Base-by-base conservation (phyloP, 2,329 filamentous ascomycete genomes). In the Fusarium anguioides region DNA sequence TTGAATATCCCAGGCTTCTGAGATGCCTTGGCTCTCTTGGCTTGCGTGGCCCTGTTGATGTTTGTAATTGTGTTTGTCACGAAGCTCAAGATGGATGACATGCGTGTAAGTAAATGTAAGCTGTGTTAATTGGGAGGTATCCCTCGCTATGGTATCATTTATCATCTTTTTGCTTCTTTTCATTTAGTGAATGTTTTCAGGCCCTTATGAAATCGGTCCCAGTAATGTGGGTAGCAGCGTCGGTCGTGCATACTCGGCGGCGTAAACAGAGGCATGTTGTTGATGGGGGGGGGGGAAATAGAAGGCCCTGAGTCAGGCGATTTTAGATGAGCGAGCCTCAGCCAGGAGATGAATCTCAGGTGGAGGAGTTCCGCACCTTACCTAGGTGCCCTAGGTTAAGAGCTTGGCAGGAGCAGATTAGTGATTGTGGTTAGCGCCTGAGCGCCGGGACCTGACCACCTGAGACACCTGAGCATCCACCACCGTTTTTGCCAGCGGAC, bases 391-490 rank as follows among this genome's bases (percentile, higher is more conserved):
- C 17, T n/a, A 26, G 29, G 35, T n/a, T 18, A 15, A 24, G 26
- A 40, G n/a, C 54, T 39, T 36, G 41, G 21, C 26, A 57, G 33
- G 29, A 57, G 37, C n/a, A 14, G 36, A 27, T 20, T 31, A 52
- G 48, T 31, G 17, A 35, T 36, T 42, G 40, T 45, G 31, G 33
- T 46, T 51, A 56, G 55, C 35, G 59, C 52, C 58, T 26, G 48
- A 44, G 42, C 59, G 37, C 44, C 29, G 35, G 41, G 24, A 14
- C 37, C 41, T 45, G 37, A 27, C 52, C 52, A 17, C 66, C 66
- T 69, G 66, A 69, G 62, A 69, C 66, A 59, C 45, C 66, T 69
- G 62, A 69, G 35, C 41, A 58, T 35, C 60, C 58, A 47, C 50
- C 58, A 63, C 59, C 59, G 57, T 48, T 61, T 55, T 36, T 61